Evolutionary conservation across 176 grass and related monocot genomes (phyloP), one percentile per base, ranked within the genome.

Genomic region (Aegilops longissima): DNA sequence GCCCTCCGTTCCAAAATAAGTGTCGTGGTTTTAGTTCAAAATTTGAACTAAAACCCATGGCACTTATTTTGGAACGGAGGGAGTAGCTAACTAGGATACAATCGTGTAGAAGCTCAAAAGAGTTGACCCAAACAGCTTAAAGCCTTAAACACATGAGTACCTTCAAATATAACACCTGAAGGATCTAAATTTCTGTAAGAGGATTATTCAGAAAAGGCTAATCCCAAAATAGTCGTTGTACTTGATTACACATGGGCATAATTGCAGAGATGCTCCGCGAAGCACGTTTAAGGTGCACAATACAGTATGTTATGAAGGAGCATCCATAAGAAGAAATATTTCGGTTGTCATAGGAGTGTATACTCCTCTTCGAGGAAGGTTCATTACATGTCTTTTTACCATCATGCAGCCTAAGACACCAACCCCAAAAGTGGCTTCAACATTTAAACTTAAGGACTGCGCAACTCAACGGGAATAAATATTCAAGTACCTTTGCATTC

Each of bases 401-500:
- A 51, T 21, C 42, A 66, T 80, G n/a, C 8, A 81, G 62, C 40
- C 18, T 27, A 64, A 29, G 25, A 82, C 49, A 70, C 30, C 51
- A 71, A 33, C 2, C 56, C 24, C 6, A 63, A 81, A 56, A 38
- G 0, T 33, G 0, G n/a, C 31, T 3, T 70, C 69, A 17, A 18
- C 31, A 38, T 17, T 12, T 39, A 44, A 35, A 56, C 24, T 79
- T 63, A 10, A 76, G 27, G 9, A 85, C 5, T 58, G 25, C 17
- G 49, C n/a, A 38, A 5, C 42, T 31, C 5, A 13, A 58, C 12
- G 38, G 69, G 75, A n/a, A 84, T 52, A 86, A 40, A 9, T 2
- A 75, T 40, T 84, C 12, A 77, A 79, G 33, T 77, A 94, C 95
- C 95, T 97, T 95, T 63, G 91, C 95, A 93, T 90, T 95, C 44